These are phyloP conservation scores for Dipteronia dyeriana DNA, from an alignment of 345 rosid genomes.

Conservation along the genomic window DNA sequence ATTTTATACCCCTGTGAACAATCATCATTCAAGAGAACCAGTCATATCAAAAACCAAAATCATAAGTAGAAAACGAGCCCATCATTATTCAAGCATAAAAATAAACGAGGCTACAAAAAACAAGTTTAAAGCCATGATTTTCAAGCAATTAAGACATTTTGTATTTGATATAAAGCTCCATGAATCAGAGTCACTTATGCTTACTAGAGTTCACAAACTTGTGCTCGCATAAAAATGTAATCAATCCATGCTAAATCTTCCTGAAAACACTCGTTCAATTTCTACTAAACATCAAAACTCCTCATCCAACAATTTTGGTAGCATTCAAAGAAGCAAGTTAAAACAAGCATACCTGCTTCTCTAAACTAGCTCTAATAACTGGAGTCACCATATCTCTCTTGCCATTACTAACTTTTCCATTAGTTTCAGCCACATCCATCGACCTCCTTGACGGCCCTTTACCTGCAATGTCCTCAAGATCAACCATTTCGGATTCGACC, in stretches of 20 bases:
- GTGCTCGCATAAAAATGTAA: background rate
- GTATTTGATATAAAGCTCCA: background rate
- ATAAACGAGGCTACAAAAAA: background rate
- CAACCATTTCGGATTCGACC: conserved; percentile 52
- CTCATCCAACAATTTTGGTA: too few species aligned
- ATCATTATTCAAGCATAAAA: background rate
- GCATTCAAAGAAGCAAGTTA: background rate
- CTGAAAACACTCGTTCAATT: background rate
- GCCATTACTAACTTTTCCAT: conserved; percentile 55
- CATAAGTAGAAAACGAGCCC: background rate
- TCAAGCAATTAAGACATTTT: background rate
- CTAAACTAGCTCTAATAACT: conserved; percentile 87
- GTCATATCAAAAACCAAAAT: background rate
- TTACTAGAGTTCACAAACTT: background rate
- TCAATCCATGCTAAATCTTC: too few species aligned
- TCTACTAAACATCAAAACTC: background rate
- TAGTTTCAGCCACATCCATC: conserved; percentile 40
- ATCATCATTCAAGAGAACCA: conserved; percentile 14
- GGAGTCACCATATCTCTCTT: conserved; percentile 93
- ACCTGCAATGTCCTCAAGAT: conserved; percentile 96
- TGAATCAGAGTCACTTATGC: too few species aligned
- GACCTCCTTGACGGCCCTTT: conserved; percentile 72
- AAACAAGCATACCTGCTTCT: conserved; percentile 66
- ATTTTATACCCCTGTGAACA: conserved; percentile 90
- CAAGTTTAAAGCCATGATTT: background rate